A percentile compares a stretch with the other conserved stretches of the same genome.
phyloP scores from a whole-genome alignment of 352 stramenopile species.

The Phytophthora melonis region DNA sequence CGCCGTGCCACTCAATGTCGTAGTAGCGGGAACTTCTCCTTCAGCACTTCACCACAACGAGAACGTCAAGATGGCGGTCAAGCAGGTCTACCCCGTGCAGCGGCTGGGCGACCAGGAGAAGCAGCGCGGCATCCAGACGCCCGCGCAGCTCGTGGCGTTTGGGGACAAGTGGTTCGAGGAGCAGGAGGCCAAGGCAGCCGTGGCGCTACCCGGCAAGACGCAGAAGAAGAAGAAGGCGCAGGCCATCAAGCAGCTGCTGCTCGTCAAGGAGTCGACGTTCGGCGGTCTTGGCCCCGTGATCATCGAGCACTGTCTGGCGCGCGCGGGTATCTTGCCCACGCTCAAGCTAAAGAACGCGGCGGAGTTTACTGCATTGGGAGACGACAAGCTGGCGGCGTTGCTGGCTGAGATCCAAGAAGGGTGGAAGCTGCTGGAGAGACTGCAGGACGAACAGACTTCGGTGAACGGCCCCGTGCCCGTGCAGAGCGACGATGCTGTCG shows the following conservation, averaged over 20 bases:
- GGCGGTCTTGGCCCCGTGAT: constrained; percentile 93
- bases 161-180: constrained; percentile 55
- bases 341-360: constrained; percentile 73
- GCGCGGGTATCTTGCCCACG: constrained; percentile 54
- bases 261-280: constrained; percentile 90
- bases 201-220: constrained; percentile 36
- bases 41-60: no score
- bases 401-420: constrained; percentile 68
- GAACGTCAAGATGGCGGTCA: constrained; percentile 90
- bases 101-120: constrained; percentile 62
- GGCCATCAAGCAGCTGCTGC: constrained; percentile 91
- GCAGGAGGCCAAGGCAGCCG: constrained; percentile 48
- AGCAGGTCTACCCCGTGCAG: constrained; percentile 78
- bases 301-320: constrained; percentile 95
- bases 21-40: no score
- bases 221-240: constrained; percentile 82
- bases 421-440: constrained; percentile 69
- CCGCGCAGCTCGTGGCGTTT: constrained; percentile 52
- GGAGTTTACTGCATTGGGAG: constrained; percentile 59
- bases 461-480: constrained; percentile 42
- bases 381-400: constrained; percentile 51
- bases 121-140: constrained; percentile 54
- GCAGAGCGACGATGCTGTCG: constrained; percentile 19
- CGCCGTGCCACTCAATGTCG: no score
- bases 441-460: constrained; percentile 67